A percentile compares a stretch with the other conserved stretches of the same genome.
Conservation (phyloP, 257 asterid genomes). For the Anisodus tanguticus region DNA sequence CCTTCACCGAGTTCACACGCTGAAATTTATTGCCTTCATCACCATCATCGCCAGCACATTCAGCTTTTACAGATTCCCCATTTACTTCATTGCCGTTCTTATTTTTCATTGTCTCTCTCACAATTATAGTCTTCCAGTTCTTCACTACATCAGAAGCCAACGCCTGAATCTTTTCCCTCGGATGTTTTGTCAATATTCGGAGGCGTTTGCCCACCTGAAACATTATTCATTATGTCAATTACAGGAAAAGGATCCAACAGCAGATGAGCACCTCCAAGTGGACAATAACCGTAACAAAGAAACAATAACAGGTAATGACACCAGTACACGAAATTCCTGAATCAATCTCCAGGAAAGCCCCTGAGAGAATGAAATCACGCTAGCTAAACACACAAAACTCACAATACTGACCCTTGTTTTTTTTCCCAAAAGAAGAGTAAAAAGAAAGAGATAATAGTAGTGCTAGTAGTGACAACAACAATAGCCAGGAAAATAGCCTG, state of each 20-base stretch:
- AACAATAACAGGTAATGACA: neutral
- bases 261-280: neutral
- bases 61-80: slow-evolving; percentile 47
- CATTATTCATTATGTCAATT: neutral
- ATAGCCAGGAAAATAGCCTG: neutral
- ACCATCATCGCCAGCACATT: slow-evolving; percentile 42
- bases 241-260: slow-evolving; percentile 1
- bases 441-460: neutral
- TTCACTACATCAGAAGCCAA: slow-evolving; percentile 83
- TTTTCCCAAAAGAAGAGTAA: neutral
- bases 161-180: slow-evolving; percentile 68
- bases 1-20: slow-evolving; percentile 51
- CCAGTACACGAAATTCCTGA: neutral
- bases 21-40: slow-evolving; percentile 46
- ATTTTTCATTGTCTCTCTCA: slow-evolving; percentile 68
- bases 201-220: slow-evolving; percentile 88
- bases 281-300: neutral
- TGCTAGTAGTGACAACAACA: neutral
- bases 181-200: slow-evolving; percentile 87
- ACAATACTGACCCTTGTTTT: neutral
- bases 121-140: slow-evolving; percentile 77
- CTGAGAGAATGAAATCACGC: neutral
- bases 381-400: neutral
- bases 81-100: slow-evolving; percentile 48
- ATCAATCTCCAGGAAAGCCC: slow-evolving; percentile 12